Conservation (phyloP, 129 eudicot species). For the Pulicaria dysenterica region DNA sequence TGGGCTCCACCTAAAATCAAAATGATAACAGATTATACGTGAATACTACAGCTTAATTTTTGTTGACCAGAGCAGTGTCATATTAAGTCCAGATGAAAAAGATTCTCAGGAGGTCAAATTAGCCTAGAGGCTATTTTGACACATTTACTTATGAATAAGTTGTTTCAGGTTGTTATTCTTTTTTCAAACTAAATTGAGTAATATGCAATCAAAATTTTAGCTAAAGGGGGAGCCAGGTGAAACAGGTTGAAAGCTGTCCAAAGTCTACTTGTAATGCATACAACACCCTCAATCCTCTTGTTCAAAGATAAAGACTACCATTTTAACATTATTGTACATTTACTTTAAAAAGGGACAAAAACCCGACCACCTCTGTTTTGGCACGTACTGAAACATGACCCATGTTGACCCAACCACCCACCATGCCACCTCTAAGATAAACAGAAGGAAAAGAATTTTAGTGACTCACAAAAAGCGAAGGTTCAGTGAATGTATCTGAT, state of each 20-base stretch:
- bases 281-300: background rate
- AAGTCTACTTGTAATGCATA: background rate
- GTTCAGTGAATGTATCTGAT: constrained; percentile 89
- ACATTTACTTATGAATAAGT: background rate
- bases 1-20: constrained; percentile 56
- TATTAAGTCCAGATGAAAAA: constrained; percentile 20
- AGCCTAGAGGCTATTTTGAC: background rate
- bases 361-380: background rate
- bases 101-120: constrained; percentile 13
- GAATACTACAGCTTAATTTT: background rate
- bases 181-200: background rate
- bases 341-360: background rate
- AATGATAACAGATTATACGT: constrained; percentile 5
- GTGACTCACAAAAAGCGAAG: constrained; percentile 73
- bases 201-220: background rate
- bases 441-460: constrained; percentile 12
- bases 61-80: background rate
- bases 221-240: background rate
- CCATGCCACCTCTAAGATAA: background rate
- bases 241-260: background rate
- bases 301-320: no score
- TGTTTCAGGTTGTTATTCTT: background rate
- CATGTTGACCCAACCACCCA: background rate
- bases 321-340: background rate
- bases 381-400: background rate